Evolutionary conservation across 306 rosid species (phyloP).

Genomic region (Pyrus bretschneideri): DNA sequence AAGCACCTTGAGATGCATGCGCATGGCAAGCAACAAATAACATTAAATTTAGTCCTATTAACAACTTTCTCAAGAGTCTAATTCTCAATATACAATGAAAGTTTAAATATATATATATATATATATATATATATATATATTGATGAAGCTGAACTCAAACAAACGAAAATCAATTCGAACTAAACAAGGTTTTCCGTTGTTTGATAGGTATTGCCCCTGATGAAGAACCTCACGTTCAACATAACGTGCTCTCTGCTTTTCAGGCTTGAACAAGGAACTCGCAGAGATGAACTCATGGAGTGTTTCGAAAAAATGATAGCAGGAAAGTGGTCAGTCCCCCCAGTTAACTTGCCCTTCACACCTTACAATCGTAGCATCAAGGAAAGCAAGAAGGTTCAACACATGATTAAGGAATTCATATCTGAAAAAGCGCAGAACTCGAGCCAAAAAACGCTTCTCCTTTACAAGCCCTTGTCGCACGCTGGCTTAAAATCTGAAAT

Average conservation of each 20-base stretch:
- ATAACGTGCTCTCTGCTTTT: conserved; percentile 54
- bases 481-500: conserved; percentile 41
- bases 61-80: background rate
- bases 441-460: conserved; percentile 29
- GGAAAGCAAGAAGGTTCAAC: conserved; percentile 45
- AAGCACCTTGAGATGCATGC: conserved; percentile 52
- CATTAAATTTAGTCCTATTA: conserved; percentile 21
- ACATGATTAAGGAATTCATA: conserved; percentile 36
- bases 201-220: conserved; percentile 50
- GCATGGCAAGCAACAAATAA: conserved; percentile 43
- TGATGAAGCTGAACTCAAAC: background rate
- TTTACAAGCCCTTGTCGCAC: conserved; percentile 50
- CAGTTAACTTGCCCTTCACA: conserved; percentile 55
- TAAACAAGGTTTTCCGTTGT: too few species aligned
- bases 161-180: background rate
- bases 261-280: conserved; percentile 52
- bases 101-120: too few species aligned
- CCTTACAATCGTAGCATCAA: conserved; percentile 50
- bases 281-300: conserved; percentile 34
- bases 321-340: conserved; percentile 63
- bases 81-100: too few species aligned
- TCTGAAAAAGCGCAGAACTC: background rate
- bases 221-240: conserved; percentile 73
- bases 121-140: too few species aligned
- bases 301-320: conserved; percentile 38